Base-by-base conservation (phyloP, 2,329 filamentous ascomycete species). In the Diaporthe sp. region DNA sequence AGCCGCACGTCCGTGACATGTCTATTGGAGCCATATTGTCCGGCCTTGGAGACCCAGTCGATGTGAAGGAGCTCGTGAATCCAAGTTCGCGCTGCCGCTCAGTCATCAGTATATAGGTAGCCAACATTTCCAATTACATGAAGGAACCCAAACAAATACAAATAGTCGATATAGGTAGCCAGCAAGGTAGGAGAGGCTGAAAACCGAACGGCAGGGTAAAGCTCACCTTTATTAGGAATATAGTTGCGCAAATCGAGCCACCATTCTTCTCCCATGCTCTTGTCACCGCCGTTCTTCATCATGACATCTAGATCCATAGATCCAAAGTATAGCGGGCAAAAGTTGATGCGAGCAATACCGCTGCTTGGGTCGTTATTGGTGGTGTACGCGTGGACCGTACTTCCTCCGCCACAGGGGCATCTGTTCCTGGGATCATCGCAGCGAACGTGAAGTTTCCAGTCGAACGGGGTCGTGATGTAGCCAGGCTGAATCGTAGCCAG, bases 41-140 rank as follows among this genome's bases (percentile, higher is more conserved):
- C 51, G 51, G 51, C 51, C 25, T 55, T 55, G 25, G 51, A 55
- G 25, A 55, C 51, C 51, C 51, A 55, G 51, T 55, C 12, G 25
- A 55, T 55, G 51, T 55, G 51, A 55, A 55, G 51, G 51, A 55
- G 51, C 51, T 55, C 51, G 51, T 55, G 51, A 55, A 55, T 55
- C 51, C 51, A 55, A 55, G 25, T 55, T 55, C 51, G 51, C 51
- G 51, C 51, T 55, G 51, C 51, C 51, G 51, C 51, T 55, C n/a
- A 55, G 51, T 55, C 51, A 55, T 55, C 51, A 55, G 51, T 55
- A 55, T 55, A 55, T 55, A 31, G 51, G 51, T 55, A 55, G 51
- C 51, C 51, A 55, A 34, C 34, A 34, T 34, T 34, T 34, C 34
- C 34, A 34, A 34, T 6, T 34, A 34, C 34, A 34, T 34, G 6